Conservation (phyloP, 2,329 filamentous ascomycete genomes). For the Dactylella cylindrospora region DNA sequence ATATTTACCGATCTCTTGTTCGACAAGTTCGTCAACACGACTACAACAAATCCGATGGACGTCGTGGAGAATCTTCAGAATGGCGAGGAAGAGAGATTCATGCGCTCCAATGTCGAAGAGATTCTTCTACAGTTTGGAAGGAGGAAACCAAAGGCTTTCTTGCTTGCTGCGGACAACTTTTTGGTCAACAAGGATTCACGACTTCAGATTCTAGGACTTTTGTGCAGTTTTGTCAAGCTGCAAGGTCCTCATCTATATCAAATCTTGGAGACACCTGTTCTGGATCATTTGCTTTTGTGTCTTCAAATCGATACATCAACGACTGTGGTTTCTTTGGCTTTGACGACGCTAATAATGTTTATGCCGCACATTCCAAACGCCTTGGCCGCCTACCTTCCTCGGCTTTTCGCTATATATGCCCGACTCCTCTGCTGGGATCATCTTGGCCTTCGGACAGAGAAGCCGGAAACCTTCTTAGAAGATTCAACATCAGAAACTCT, state of each 20-base stretch:
- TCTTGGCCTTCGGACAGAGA: conserved; percentile 50
- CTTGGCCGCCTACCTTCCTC: conserved; percentile 67
- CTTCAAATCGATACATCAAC: conserved; percentile 77
- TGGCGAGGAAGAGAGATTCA: conserved; percentile 48
- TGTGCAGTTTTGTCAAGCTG: conserved; percentile 71
- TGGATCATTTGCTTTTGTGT: conserved; percentile 70
- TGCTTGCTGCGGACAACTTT: conserved; percentile 65
- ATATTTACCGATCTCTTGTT: conserved; percentile 63
- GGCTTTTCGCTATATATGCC: conserved; percentile 78
- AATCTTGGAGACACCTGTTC: conserved; percentile 70
- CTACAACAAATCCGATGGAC: conserved; percentile 50
- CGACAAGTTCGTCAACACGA: conserved; percentile 61
- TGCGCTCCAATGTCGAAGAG: conserved; percentile 58
- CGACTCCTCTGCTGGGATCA: conserved; percentile 77
- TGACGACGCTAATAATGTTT: conserved; percentile 77
- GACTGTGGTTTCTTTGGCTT: conserved; percentile 70
- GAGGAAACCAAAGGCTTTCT: conserved; percentile 69
- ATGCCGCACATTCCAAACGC: conserved; percentile 77
- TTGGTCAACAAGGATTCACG: conserved; percentile 67
- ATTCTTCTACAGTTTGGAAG: conserved; percentile 63
- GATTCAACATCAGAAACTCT: conserved; percentile 43
- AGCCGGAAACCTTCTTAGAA: conserved; percentile 14
- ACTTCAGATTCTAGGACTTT: conserved; percentile 64
- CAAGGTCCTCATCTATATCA: conserved; percentile 78
- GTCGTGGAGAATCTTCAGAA: conserved; percentile 53